Percentiles rank a stretch among this genome's conserved stretches.
Conservation (phyloP, 768 basidiomycete species). For the Psilocybe cyanescens region DNA sequence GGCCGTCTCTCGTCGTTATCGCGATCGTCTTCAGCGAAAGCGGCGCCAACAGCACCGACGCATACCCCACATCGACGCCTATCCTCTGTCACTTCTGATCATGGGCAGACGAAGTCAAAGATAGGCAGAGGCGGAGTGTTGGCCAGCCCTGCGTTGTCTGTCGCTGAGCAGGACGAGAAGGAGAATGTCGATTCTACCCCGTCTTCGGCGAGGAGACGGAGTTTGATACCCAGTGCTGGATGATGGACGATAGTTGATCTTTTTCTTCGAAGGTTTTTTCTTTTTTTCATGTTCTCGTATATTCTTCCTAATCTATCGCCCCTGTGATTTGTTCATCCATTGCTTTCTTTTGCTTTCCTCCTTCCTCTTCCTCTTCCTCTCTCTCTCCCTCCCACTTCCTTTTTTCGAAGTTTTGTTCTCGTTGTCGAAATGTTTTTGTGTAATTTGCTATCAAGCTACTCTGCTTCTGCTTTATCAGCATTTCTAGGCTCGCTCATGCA, state of each 20-base stretch:
- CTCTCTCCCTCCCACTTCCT: conserved; percentile 3
- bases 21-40: conserved; percentile 36
- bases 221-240: conserved; percentile 35
- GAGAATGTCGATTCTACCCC: conserved; percentile 50
- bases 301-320: conserved; percentile 12
- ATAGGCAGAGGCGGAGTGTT: conserved; percentile 34
- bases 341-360: neutral
- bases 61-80: conserved; percentile 38
- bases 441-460: conserved; percentile 17
- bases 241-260: conserved; percentile 6
- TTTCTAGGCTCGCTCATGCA: neutral
- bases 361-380: conserved; percentile 11
- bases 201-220: conserved; percentile 30
- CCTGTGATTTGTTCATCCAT: neutral
- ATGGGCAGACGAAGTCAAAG: conserved; percentile 35
- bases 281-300: conserved; percentile 4
- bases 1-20: conserved; percentile 37
- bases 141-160: conserved; percentile 38
- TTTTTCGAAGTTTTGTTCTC: conserved; percentile 4
- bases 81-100: conserved; percentile 29
- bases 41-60: conserved; percentile 29
- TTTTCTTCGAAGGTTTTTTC: neutral
- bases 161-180: conserved; percentile 56
- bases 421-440: conserved; percentile 26
- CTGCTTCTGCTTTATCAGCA: neutral